Base-by-base conservation (phyloP, 148 eudicot species). In the Amaranthus hypochondriacus region DNA sequence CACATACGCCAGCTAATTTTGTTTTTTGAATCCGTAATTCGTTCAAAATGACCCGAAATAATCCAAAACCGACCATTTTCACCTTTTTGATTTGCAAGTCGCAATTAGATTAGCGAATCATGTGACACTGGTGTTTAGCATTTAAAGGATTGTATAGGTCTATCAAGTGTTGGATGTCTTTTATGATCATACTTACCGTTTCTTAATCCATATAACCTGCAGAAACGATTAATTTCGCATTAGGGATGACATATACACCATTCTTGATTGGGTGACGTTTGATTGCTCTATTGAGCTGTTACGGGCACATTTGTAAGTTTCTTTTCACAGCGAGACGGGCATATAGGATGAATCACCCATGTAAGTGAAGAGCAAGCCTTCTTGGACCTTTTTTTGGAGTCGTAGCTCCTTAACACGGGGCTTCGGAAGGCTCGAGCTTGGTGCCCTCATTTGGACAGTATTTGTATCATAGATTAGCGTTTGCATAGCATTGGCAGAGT, bases 391-490 rank as follows among this genome's bases (percentile, higher is more conserved):
- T 66, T 49, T 50, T 56, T 7, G 3, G 73, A 39, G 10, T 78
- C 60, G 14, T 61, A 48, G 70, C 69, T 71, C 60, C 2, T n/a
- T 57, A 49, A 7, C 52, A 47, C 46, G 69, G 28, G 71, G 43
- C 56, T 48, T 42, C 43, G 66, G 66, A 62, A 62, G 44, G 14
- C 71, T 69, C 43, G 54, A 62, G 60, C 56, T 56, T 62, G 47
- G 71, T 75, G 69, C 77, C 66, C 42, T 73, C 42, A 62, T 62
- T 9, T 57, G 53, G 64, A 69, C 60, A 64, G 61, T 67, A 60
- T 69, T 39, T 75, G 78, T 80, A 80, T 70, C 71, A 75, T 78
- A 60, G 71, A 59, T 56, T 65, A 75, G 47, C 18, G 53, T 74
- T 62, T 59, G 67, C 70, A 55, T 48, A 28, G 39, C 39, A 48